These are phyloP conservation scores for Barnettozyma sp. DNA, from an alignment of 805 yeast species.

Conservation along the genomic window DNA sequence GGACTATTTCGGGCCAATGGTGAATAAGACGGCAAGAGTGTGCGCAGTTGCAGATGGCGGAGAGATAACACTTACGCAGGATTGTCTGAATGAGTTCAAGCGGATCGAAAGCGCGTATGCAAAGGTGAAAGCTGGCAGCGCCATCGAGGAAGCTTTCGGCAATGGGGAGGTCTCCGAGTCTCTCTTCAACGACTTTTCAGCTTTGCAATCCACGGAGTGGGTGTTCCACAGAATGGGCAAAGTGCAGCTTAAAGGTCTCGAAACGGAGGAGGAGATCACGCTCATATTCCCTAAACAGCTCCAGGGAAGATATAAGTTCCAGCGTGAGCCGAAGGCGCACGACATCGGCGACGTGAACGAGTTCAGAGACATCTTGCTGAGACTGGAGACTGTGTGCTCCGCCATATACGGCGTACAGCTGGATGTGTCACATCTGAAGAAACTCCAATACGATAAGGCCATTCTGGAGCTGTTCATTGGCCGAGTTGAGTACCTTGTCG, in stretches of 20 bases:
- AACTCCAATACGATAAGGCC: conserved; percentile 39
- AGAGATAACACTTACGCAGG: conserved; percentile 83
- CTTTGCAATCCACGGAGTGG: conserved; percentile 66
- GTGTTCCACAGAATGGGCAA: conserved; percentile 69
- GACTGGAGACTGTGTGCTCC: conserved; percentile 54
- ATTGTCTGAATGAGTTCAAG: conserved; percentile 67
- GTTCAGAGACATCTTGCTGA: conserved; percentile 47
- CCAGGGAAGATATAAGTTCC: conserved; percentile 49
- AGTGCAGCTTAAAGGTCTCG: conserved; percentile 86
- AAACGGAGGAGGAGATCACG: conserved; percentile 83
- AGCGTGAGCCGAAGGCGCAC: conserved; percentile 27
- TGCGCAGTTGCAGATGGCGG: conserved; percentile 97
- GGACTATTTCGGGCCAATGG: conserved; percentile 99
- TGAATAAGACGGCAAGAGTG: conserved; percentile 88
- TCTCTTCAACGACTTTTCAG: conserved; percentile 56
- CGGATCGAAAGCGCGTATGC: conserved; percentile 37
- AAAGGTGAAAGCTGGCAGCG: conserved; percentile 13
- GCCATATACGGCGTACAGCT: conserved; percentile 37
- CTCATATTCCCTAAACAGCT: conserved; percentile 66
- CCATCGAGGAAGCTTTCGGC: conserved; percentile 37
- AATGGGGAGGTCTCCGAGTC: conserved; percentile 44
- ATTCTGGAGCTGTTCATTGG: conserved; percentile 61
- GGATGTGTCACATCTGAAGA: conserved; percentile 21
- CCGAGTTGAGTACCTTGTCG: conserved; percentile 57
- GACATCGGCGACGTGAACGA: conserved; percentile 37